Conservation (phyloP, 1,284 basidiomycete species). For the Phellinidium pouzarii region DNA sequence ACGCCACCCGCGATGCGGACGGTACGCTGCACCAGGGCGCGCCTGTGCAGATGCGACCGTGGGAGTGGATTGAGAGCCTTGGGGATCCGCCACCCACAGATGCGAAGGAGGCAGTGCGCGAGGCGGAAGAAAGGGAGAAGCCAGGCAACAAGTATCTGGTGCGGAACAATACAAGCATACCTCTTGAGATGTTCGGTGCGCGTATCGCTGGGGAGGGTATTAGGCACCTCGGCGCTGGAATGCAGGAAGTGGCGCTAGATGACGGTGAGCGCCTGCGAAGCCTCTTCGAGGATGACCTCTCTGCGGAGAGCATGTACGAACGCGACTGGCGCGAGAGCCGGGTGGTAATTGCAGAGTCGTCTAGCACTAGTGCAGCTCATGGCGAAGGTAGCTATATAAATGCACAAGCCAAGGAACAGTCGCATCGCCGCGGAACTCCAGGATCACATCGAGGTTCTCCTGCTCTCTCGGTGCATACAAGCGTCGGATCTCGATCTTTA, state of each 20-base stretch:
- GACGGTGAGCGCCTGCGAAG: slow-evolving; percentile 37
- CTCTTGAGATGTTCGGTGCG: slow-evolving; percentile 64
- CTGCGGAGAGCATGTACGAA: slow-evolving; percentile 55
- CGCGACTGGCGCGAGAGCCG: slow-evolving; percentile 63
- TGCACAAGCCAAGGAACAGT: background rate
- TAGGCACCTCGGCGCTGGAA: slow-evolving; percentile 21
- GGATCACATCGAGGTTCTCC: slow-evolving; percentile 14
- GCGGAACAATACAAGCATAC: slow-evolving; percentile 64
- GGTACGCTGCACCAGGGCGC: slow-evolving; percentile 42
- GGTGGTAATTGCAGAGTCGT: background rate
- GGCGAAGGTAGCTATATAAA: background rate
- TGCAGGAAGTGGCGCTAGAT: slow-evolving; percentile 26
- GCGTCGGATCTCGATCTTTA: slow-evolving; percentile 6
- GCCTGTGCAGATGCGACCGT: slow-evolving; percentile 64
- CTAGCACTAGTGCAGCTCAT: background rate
- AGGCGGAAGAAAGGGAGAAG: slow-evolving; percentile 33
- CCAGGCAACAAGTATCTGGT: slow-evolving; percentile 33
- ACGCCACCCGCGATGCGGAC: slow-evolving; percentile 45
- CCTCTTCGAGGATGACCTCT: slow-evolving; percentile 59
- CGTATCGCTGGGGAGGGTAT: slow-evolving; percentile 50
- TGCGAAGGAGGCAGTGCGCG: slow-evolving; percentile 34
- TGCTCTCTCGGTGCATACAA: slow-evolving; percentile 11
- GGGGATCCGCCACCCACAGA: slow-evolving; percentile 47
- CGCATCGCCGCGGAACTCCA: slow-evolving; percentile 5
- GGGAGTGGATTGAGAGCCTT: slow-evolving; percentile 80